A percentile compares a stretch with the other conserved stretches of the same genome.
phyloP scores from a whole-genome alignment of 106 monocot species.

The Chionographis japonica region DNA sequence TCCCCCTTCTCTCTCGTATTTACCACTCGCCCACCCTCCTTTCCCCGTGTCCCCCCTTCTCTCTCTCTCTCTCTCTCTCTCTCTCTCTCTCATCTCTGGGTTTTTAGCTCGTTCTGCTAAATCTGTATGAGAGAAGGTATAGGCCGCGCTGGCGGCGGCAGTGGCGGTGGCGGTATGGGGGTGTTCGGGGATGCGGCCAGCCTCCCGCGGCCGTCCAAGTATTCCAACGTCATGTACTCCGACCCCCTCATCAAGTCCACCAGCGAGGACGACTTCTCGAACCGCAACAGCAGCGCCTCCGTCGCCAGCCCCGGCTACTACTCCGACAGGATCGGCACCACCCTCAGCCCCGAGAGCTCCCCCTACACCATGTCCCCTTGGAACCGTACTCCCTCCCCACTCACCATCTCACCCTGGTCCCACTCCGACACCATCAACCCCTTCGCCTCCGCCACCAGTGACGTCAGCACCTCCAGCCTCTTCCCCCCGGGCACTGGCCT shows the following conservation, averaged over 20 bases:
- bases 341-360: conserved; percentile 17
- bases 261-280: conserved; percentile 18
- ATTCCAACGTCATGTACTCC: conserved; percentile 7
- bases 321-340: conserved; percentile 22
- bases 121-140: neutral
- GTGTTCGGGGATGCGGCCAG: neutral
- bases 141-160: neutral
- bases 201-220: conserved; percentile 8
- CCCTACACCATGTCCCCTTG: conserved; percentile 50
- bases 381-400: conserved; percentile 19
- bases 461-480: neutral
- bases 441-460: neutral
- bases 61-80: too few species aligned
- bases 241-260: conserved; percentile 16
- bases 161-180: neutral
- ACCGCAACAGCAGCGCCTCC: conserved; percentile 35
- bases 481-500: conserved; percentile 25
- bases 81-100: too few species aligned
- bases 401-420: conserved; percentile 34
- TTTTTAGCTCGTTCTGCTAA: too few species aligned
- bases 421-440: conserved; percentile 10
- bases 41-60: too few species aligned
- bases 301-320: conserved; percentile 21
- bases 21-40: too few species aligned
- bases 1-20: too few species aligned